Conservation (phyloP, 2,329 filamentous ascomycete genomes). For the Colletotrichum tofieldiae region DNA sequence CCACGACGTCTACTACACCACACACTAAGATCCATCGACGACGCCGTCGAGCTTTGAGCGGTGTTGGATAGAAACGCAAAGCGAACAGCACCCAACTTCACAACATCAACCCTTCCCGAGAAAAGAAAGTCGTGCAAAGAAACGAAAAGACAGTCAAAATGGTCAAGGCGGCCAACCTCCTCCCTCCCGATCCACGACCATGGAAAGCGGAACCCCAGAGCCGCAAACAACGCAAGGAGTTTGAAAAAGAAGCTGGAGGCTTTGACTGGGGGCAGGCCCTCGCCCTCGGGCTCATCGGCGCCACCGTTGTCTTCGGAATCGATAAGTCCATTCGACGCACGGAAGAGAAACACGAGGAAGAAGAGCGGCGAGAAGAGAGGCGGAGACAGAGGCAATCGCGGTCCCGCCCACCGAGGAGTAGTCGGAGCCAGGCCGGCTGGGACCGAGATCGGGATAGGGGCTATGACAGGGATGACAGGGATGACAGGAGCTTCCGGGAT, state of each 20-base stretch:
- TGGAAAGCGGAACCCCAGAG: conserved; percentile 57
- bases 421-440: conserved; percentile 16
- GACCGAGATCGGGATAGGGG: conserved; percentile 9
- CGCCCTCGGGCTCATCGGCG: conserved; percentile 55
- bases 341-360: conserved; percentile 41
- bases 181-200: conserved; percentile 51
- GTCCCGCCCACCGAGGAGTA: conserved; percentile 15
- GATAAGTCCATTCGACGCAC: conserved; percentile 55
- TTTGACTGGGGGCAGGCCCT: conserved; percentile 61
- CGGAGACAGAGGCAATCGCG: conserved; percentile 24
- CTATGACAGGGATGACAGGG: conserved; percentile 10
- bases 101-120: not conserved
- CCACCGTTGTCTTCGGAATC: conserved; percentile 56
- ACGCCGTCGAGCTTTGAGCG: not conserved
- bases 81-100: not conserved
- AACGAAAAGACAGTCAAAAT: conserved; percentile 1
- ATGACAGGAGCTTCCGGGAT: conserved; percentile 5
- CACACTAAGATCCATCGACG: not conserved
- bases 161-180: conserved; percentile 44
- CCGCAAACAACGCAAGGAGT: conserved; percentile 54
- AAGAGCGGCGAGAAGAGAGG: conserved; percentile 35
- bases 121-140: no score
- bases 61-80: not conserved
- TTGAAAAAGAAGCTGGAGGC: conserved; percentile 56
- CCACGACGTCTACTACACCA: not conserved